Conservation (phyloP, 1,284 basidiomycete species). For the Wallemia ichthyophaga region DNA sequence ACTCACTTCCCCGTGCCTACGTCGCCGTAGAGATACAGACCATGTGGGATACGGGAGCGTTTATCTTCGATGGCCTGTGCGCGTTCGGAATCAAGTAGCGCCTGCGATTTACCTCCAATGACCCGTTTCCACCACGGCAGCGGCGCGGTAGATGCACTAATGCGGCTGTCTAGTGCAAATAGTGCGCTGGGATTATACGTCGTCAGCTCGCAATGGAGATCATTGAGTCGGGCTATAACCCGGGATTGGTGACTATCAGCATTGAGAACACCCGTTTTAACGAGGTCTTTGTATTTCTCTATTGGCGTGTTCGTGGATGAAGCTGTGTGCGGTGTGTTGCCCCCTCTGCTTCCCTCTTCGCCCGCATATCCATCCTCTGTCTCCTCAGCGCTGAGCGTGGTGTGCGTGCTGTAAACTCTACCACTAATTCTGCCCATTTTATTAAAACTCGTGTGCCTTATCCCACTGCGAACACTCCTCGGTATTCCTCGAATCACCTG, state of each 20-base stretch:
- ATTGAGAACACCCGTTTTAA: slow-evolving; percentile 35
- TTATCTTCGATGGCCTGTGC: slow-evolving; percentile 1
- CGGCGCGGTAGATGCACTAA: slow-evolving; percentile 18
- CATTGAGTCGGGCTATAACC: slow-evolving; percentile 54
- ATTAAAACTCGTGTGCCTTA: neutral
- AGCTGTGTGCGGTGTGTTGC: neutral
- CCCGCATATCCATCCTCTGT: neutral
- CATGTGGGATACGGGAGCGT: slow-evolving; percentile 31
- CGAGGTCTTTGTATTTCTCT: slow-evolving; percentile 32
- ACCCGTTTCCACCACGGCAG: slow-evolving; percentile 4
- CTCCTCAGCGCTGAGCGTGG: neutral
- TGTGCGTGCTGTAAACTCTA: neutral
- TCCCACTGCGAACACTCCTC: neutral
- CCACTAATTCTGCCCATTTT: too few species aligned
- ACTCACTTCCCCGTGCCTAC: slow-evolving; percentile 52
- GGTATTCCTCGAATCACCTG: neutral
- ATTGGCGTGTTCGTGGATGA: neutral
- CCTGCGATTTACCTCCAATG: slow-evolving; percentile 7
- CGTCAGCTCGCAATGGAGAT: slow-evolving; percentile 39
- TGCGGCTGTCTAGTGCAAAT: slow-evolving; percentile 18
- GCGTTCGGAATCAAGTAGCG: slow-evolving; percentile 1
- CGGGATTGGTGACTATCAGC: slow-evolving; percentile 55
- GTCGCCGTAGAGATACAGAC: slow-evolving; percentile 86
- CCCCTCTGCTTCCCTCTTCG: neutral
- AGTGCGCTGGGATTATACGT: slow-evolving; percentile 39